These are phyloP conservation scores for Trifolium pratense DNA, from an alignment of 306 rosid species.

Conservation along the genomic window DNA sequence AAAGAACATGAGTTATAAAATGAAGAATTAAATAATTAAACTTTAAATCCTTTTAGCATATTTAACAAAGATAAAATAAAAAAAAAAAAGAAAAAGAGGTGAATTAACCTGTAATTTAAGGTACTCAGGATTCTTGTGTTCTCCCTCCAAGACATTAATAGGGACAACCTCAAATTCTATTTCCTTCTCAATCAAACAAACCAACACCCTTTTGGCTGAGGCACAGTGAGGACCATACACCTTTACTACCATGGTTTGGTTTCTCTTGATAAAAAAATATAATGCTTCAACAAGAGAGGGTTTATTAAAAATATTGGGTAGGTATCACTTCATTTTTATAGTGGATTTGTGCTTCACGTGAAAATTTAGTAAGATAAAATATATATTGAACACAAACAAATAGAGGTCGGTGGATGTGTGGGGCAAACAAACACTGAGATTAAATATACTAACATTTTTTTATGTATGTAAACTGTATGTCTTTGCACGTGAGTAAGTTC, in stretches of 20 bases:
- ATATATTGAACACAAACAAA: too few relatives aligned
- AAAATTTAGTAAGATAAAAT: too few relatives aligned
- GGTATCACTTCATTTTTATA: too few relatives aligned
- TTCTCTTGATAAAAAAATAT: not conserved
- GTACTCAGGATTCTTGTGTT: conserved; percentile 48
- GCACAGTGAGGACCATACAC: conserved; percentile 52
- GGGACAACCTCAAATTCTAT: conserved; percentile 54
- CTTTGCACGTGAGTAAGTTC: too few relatives aligned
- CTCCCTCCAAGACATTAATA: conserved; percentile 37
- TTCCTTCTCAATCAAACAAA: conserved; percentile 50
- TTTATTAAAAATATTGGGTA: too few relatives aligned
- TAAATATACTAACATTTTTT: too few relatives aligned
- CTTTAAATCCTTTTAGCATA: not conserved
- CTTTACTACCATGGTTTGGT: conserved; percentile 56
- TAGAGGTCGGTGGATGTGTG: too few relatives aligned
- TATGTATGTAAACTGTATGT: too few relatives aligned
- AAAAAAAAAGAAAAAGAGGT: too few relatives aligned
- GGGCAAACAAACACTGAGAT: too few relatives aligned
- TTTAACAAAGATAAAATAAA: not conserved
- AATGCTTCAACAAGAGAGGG: not conserved
- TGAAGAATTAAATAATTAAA: not conserved
- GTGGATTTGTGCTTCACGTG: too few relatives aligned
- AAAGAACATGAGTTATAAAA: conserved; percentile 4
- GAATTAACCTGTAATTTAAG: conserved; percentile 55
- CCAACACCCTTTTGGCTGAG: conserved; percentile 46